Evolutionary conservation across 805 yeast genomes (phyloP), one percentile per base, ranked within the genome.

Genomic region (Kuraishia floccosa): DNA sequence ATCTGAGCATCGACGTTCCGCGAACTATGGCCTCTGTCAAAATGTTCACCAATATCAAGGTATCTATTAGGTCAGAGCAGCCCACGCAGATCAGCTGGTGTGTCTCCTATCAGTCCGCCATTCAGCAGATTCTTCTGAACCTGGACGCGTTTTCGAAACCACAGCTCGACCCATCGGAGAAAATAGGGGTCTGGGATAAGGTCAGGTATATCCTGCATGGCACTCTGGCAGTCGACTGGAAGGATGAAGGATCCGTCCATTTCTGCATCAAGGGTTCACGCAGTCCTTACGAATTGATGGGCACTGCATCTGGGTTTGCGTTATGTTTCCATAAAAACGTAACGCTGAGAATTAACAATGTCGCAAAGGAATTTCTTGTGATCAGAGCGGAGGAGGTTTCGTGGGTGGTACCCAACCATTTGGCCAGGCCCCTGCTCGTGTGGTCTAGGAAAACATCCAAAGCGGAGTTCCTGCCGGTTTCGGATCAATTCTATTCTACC

Each of bases 151-250:
- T 87, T 47, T 75, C 93, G 1, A 87, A 89, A 49, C 94, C 95
- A 0, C 94, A 93, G 0, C 56, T 81, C 11, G 97, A 87, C 49
- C 87, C 87, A 0, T 83, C 95, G 2, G 68, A 72, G 3, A 80
- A 79, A 41, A 56, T 85, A 10, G 97, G 97, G 1, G 76, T 86
- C 41, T 87, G 97, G 97, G 97, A 87, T 52, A 89, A 86, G 49
- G 53, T 85, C 17, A 58, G 95, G 30, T 64, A 76, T 18, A 62
- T 79, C 11, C 57, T 85, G 42, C 96, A 87, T 56, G 94, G 94
- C 0, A 66, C 71, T 13, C 17, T 40, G 5, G 53, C 77, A 32
- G 61, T 85, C 33, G 46, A 54, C 11, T 68, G 82, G 64, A 53
- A 54, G 3, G 51, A 68, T 15, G 57, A 66, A 1, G 68, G 73